Evolutionary conservation across 2,329 filamentous ascomycete species (phyloP).

Genomic region (Diaporthe sp.): DNA sequence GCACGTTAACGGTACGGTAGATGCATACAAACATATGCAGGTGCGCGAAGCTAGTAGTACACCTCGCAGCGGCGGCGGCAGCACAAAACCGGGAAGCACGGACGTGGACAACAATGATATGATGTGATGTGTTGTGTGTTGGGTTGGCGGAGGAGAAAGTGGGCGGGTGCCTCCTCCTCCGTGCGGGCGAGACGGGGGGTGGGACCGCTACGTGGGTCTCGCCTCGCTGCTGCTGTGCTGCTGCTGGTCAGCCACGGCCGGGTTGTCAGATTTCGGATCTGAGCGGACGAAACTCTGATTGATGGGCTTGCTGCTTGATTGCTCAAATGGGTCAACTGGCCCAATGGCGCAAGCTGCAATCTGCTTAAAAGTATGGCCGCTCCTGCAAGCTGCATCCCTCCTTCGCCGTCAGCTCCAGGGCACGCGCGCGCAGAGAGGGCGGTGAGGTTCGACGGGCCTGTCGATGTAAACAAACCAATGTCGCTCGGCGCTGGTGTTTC

Average conservation of each 20-base stretch:
- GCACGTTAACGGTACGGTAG: background rate
- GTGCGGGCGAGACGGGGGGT: conserved; percentile 25
- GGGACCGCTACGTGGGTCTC: conserved; percentile 19
- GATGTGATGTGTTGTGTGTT: conserved; percentile 36
- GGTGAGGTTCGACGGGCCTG: conserved; percentile 32
- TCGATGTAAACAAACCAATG: conserved; percentile 35
- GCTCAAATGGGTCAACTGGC: background rate
- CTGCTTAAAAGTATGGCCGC: too few relatives aligned
- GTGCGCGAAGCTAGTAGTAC: background rate
- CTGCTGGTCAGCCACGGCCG: conserved; percentile 5
- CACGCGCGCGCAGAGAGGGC: conserved; percentile 13
- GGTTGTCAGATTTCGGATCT: conserved; percentile 42
- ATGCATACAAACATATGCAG: conserved; percentile 26
- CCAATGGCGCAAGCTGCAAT: background rate
- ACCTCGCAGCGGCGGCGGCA: conserved; percentile 6
- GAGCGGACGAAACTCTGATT: conserved; percentile 23
- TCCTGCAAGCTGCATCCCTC: conserved; percentile 27
- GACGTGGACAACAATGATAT: conserved; percentile 35
- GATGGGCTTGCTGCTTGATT: background rate
- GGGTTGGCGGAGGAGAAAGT: conserved; percentile 38
- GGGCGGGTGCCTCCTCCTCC: conserved; percentile 26
- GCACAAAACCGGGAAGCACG: conserved; percentile 14
- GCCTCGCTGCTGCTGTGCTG: background rate
- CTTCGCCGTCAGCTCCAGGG: background rate
- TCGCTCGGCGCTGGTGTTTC: conserved; percentile 11